These are phyloP conservation scores for Acacia pycnantha DNA, from an alignment of 331 rosid species.

Conservation along the genomic window DNA sequence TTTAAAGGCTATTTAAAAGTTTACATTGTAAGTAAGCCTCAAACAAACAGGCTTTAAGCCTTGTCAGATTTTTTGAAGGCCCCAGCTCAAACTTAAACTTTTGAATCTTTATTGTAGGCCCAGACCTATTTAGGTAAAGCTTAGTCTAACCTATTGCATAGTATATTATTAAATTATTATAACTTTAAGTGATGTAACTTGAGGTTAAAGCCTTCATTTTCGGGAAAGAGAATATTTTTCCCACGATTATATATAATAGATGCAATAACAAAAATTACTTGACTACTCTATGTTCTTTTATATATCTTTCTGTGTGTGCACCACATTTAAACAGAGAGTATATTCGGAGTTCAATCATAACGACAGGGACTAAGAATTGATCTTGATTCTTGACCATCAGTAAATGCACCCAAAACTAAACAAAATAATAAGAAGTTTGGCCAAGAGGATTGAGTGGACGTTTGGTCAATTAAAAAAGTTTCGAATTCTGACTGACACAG, in stretches of 20 bases:
- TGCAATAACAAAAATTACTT: background rate
- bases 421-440: background rate
- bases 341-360: background rate
- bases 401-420: background rate
- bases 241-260: background rate
- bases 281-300: background rate
- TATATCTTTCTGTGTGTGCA: background rate
- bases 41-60: no score
- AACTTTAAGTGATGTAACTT: background rate
- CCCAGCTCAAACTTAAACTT: no score
- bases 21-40: no score
- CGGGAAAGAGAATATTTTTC: background rate
- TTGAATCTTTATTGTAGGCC: no score
- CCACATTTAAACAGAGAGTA: background rate
- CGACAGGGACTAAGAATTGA: background rate
- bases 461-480: conserved; percentile 9
- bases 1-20: no score
- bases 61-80: no score
- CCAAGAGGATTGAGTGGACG: background rate
- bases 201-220: background rate
- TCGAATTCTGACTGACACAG: background rate
- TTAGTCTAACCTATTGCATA: no score
- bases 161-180: background rate
- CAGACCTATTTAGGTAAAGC: no score
- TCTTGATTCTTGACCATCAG: background rate